Percentiles rank a stretch among this genome's conserved stretches.
Evolutionary conservation across 2,329 filamentous ascomycete genomes (phyloP).

Genomic region (Biscogniauxia mediterranea): DNA sequence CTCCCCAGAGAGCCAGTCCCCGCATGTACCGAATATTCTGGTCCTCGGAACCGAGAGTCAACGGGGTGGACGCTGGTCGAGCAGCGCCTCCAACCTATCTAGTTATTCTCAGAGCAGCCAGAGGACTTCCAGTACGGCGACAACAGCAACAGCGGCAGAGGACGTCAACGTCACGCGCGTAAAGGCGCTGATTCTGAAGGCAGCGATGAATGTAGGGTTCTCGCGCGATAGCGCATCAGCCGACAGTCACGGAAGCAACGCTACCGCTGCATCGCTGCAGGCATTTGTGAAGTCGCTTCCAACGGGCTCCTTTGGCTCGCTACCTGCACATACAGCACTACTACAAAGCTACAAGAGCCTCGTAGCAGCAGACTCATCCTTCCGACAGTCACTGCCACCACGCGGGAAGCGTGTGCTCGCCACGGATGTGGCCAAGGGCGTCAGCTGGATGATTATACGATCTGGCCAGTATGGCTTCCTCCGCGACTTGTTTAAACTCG

Average conservation of each 20-base stretch:
- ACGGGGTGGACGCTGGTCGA: slow-evolving; percentile 75
- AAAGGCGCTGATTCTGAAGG: slow-evolving; percentile 77
- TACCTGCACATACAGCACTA: slow-evolving; percentile 67
- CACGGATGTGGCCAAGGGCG: slow-evolving; percentile 75
- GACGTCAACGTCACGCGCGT: slow-evolving; percentile 75
- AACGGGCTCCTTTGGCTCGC: slow-evolving; percentile 72
- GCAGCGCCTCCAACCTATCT: slow-evolving; percentile 74
- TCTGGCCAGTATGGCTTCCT: slow-evolving; percentile 75
- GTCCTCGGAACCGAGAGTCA: slow-evolving; percentile 70
- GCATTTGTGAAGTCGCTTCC: slow-evolving; percentile 75
- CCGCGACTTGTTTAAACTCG: slow-evolving; percentile 75
- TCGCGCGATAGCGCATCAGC: slow-evolving; percentile 51
- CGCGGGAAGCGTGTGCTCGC: slow-evolving; percentile 62
- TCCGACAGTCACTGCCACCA: slow-evolving; percentile 57
- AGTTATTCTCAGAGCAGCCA: slow-evolving; percentile 72
- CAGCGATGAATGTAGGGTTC: slow-evolving; percentile 82
- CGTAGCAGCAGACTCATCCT: slow-evolving; percentile 69
- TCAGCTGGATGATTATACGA: slow-evolving; percentile 70
- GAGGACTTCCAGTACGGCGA: slow-evolving; percentile 68
- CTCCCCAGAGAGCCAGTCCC: slow-evolving; percentile 74
- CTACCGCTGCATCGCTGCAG: slow-evolving; percentile 55
- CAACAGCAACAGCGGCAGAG: slow-evolving; percentile 65
- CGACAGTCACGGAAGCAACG: slow-evolving; percentile 41
- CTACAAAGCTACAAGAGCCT: slow-evolving; percentile 79
- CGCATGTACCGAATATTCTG: slow-evolving; percentile 81